phyloP scores from a whole-genome alignment of 257 asterid genomes.

The Marsdenia floribunda region DNA sequence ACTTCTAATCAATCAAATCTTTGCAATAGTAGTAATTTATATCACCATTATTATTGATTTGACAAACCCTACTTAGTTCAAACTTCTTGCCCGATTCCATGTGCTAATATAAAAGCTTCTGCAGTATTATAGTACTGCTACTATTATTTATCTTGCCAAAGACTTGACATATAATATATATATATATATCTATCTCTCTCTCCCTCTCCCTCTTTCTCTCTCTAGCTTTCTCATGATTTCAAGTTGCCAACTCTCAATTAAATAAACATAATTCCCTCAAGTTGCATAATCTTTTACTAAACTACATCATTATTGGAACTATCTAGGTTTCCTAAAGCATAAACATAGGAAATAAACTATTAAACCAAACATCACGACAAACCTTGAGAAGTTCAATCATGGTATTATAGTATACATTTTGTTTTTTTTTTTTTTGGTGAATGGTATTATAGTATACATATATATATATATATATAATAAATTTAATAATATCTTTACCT shows the following conservation, averaged over 20 bases:
- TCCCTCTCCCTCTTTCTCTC: neutral
- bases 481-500: too few species aligned
- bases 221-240: constrained; percentile 23
- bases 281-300: constrained; percentile 24
- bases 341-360: constrained; percentile 10
- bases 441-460: neutral
- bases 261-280: constrained; percentile 14
- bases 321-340: constrained; percentile 42
- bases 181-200: too few species aligned
- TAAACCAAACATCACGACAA: constrained; percentile 11
- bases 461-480: too few species aligned
- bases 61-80: constrained; percentile 24
- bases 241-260: constrained; percentile 19
- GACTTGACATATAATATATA: too few species aligned
- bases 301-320: constrained; percentile 31
- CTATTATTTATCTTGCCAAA: too few species aligned
- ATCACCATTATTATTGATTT: neutral
- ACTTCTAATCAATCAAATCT: neutral
- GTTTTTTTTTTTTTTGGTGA: too few species aligned
- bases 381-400: constrained; percentile 16
- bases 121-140: constrained; percentile 7
- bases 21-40: neutral
- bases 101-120: constrained; percentile 15
- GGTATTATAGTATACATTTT: neutral
- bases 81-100: constrained; percentile 24